phyloP scores from a whole-genome alignment of 805 yeast species.

The Yamadazyma laniorum region DNA sequence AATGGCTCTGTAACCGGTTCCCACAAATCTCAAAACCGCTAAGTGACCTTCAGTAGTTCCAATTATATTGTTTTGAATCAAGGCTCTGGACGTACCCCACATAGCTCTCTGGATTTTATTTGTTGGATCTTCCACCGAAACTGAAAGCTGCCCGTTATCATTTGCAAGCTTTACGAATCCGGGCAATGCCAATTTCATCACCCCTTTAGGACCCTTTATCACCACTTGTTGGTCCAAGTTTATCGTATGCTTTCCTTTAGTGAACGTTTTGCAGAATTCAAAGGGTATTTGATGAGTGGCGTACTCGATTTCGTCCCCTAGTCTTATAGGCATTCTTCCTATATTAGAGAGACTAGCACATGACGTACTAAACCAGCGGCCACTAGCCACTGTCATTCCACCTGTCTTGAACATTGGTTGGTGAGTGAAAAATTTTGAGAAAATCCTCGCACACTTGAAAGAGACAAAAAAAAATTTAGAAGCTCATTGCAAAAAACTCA shows the following conservation, averaged over 20 bases:
- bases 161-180: slow-evolving; percentile 55
- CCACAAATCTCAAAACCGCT: slow-evolving; percentile 82
- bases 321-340: slow-evolving; percentile 74
- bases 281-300: slow-evolving; percentile 47
- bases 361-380: slow-evolving; percentile 5
- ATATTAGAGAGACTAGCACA: slow-evolving; percentile 51
- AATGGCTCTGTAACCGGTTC: slow-evolving; percentile 94
- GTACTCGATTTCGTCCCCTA: slow-evolving; percentile 60
- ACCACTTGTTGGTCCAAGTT: slow-evolving; percentile 57
- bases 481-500: slow-evolving; percentile 12
- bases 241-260: slow-evolving; percentile 63
- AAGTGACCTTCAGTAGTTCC: slow-evolving; percentile 95
- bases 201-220: slow-evolving; percentile 78
- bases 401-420: slow-evolving; percentile 4
- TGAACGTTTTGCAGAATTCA: slow-evolving; percentile 55
- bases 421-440: slow-evolving; percentile 7
- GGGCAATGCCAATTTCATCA: slow-evolving; percentile 62
- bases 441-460: not conserved
- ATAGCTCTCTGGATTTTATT: slow-evolving; percentile 73
- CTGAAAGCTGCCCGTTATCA: slow-evolving; percentile 38
- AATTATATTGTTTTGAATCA: slow-evolving; percentile 69
- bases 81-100: slow-evolving; percentile 93
- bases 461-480: slow-evolving; percentile 4
- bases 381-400: not conserved
- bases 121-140: slow-evolving; percentile 55